Evolutionary conservation across 2,329 filamentous ascomycete genomes (phyloP).

Genomic region (Cordyceps tenuipes): DNA sequence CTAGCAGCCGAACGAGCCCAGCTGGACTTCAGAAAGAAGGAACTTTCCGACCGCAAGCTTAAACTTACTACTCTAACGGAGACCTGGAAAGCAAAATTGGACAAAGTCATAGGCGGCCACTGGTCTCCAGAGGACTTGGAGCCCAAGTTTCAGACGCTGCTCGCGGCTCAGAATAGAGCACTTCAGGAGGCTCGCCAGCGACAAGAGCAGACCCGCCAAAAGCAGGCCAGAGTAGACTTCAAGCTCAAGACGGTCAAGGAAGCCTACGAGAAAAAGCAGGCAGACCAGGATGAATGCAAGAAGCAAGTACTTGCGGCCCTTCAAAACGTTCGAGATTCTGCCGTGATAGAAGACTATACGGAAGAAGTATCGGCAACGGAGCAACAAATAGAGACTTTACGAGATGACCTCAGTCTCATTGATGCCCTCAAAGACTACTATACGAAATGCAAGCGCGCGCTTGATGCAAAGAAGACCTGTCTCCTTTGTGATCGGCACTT

Average conservation of each 20-base stretch:
- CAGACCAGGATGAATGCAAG: slow-evolving; percentile 55
- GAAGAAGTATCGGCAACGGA: slow-evolving; percentile 42
- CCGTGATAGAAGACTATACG: slow-evolving; percentile 45
- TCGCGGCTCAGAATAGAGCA: slow-evolving; percentile 48
- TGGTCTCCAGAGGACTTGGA: slow-evolving; percentile 70
- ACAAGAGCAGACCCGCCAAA: slow-evolving; percentile 61
- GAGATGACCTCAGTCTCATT: slow-evolving; percentile 61
- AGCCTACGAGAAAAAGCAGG: slow-evolving; percentile 54
- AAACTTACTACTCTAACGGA: slow-evolving; percentile 69
- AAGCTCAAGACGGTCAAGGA: slow-evolving; percentile 58
- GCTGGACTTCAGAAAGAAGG: slow-evolving; percentile 74
- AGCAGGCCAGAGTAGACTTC: slow-evolving; percentile 69
- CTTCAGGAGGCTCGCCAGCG: slow-evolving; percentile 59
- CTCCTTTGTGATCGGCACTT: slow-evolving; percentile 68
- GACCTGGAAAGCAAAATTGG: slow-evolving; percentile 66
- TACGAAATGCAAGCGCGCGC: slow-evolving; percentile 54
- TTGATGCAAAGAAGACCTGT: slow-evolving; percentile 64
- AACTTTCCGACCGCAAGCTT: slow-evolving; percentile 63
- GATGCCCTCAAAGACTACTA: slow-evolving; percentile 66
- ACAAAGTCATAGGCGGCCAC: slow-evolving; percentile 49
- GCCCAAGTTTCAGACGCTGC: slow-evolving; percentile 54
- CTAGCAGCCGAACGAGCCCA: slow-evolving; percentile 76
- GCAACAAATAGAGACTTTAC: slow-evolving; percentile 50
- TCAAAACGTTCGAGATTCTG: slow-evolving; percentile 32
- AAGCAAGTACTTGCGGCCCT: slow-evolving; percentile 45